phyloP scores from a whole-genome alignment of 257 asterid genomes.

The Buddleja alternifolia region DNA sequence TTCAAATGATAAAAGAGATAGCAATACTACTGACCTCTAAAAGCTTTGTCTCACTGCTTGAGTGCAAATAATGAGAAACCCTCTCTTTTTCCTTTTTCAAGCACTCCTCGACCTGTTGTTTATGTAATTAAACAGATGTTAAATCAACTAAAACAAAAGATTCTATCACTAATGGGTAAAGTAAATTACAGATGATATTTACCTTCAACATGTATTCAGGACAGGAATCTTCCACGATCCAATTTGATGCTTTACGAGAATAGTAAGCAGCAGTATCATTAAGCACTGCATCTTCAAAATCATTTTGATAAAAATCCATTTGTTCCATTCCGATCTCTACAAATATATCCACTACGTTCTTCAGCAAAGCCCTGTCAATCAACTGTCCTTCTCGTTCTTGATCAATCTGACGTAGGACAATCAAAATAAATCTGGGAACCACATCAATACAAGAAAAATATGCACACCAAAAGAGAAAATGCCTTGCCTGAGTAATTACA shows the following conservation, averaged over 20 bases:
- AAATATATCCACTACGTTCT: slow-evolving; percentile 50
- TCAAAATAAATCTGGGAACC: not conserved
- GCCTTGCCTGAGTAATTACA: slow-evolving; percentile 44
- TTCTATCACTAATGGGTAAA: not conserved
- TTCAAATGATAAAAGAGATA: not conserved
- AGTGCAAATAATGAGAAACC: slow-evolving; percentile 55
- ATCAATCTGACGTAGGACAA: slow-evolving; percentile 41
- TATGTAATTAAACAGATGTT: not conserved
- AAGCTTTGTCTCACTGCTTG: slow-evolving; percentile 50
- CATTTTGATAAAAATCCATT: slow-evolving; percentile 41
- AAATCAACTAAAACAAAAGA: not conserved
- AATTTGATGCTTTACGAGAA: slow-evolving; percentile 61
- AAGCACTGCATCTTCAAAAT: slow-evolving; percentile 53
- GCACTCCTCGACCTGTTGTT: slow-evolving; percentile 57
- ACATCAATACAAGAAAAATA: not conserved
- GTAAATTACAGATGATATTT: slow-evolving; percentile 2
- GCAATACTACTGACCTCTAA: slow-evolving; percentile 48
- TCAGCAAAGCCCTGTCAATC: slow-evolving; percentile 54
- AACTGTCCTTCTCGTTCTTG: slow-evolving; percentile 49
- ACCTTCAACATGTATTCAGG: slow-evolving; percentile 68
- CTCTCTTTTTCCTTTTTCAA: slow-evolving; percentile 60
- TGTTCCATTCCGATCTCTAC: slow-evolving; percentile 51
- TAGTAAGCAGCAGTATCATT: slow-evolving; percentile 53
- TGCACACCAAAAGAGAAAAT: not conserved
- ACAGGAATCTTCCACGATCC: slow-evolving; percentile 64